Conservation (phyloP, 2,329 filamentous ascomycete genomes). For the Trichophaea hybrida region DNA sequence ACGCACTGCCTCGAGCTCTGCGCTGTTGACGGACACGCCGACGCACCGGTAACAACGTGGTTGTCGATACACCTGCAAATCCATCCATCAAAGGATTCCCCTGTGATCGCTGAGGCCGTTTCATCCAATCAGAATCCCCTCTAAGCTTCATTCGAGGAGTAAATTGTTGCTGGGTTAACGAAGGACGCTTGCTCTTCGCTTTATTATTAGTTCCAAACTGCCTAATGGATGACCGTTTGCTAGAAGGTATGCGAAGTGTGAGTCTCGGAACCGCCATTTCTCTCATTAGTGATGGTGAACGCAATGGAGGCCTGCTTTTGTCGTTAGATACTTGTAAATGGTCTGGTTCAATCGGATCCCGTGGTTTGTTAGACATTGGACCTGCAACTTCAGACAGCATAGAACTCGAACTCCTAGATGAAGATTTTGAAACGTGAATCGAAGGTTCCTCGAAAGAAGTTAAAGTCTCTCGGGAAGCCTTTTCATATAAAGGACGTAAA, state of each 20-base stretch:
- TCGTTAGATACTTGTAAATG: not conserved
- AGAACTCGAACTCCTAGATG: not conserved
- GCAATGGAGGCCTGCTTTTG: slow-evolving; percentile 3
- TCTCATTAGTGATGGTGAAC: slow-evolving; percentile 16
- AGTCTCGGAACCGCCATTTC: slow-evolving; percentile 16
- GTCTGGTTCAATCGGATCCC: not conserved
- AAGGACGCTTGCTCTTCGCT: not conserved
- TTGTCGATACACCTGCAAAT: too few species aligned
- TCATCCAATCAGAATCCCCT: slow-evolving; percentile 2
- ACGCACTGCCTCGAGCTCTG: not conserved
- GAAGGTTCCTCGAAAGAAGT: slow-evolving; percentile 8
- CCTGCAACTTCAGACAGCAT: not conserved
- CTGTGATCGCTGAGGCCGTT: not conserved
- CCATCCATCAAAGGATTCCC: not conserved
- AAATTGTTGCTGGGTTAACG: not conserved
- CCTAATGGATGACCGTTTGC: not conserved
- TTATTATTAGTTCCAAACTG: not conserved
- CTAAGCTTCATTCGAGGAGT: slow-evolving; percentile 3
- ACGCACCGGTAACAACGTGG: too few species aligned
- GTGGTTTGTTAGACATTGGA: not conserved
- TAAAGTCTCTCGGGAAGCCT: slow-evolving; percentile 9
- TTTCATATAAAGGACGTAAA: not conserved
- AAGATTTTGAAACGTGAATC: not conserved
- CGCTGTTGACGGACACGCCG: too few species aligned
- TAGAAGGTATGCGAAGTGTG: not conserved